Percentiles rank a stretch among this genome's conserved stretches.
Conservation (phyloP, 805 yeast species). For the Saturnispora serradocipensis region DNA sequence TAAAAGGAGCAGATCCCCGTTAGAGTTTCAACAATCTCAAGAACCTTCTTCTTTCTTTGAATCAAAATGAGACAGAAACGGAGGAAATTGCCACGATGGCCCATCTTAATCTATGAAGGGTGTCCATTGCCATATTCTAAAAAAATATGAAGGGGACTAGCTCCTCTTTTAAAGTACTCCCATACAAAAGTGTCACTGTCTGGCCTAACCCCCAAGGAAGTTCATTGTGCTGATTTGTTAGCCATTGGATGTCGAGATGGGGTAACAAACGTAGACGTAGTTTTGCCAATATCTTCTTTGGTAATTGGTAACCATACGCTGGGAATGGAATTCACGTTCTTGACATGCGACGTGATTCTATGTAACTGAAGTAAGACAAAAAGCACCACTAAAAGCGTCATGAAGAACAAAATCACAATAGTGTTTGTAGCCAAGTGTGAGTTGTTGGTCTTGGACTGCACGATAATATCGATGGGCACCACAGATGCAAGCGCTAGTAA, state of each 20-base stretch:
- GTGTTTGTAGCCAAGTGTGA: conserved; percentile 63
- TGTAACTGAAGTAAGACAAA: conserved; percentile 44
- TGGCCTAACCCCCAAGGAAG: conserved; percentile 46
- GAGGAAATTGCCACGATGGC: conserved; percentile 67
- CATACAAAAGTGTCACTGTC: conserved; percentile 30
- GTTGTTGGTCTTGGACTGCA: conserved; percentile 41
- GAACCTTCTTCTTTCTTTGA: conserved; percentile 27
- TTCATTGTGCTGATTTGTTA: conserved; percentile 43
- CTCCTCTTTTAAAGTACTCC: conserved; percentile 37
- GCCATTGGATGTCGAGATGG: conserved; percentile 52
- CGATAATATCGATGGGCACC: conserved; percentile 73
- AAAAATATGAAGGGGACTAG: conserved; percentile 7
- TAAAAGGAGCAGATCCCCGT: conserved; percentile 1
- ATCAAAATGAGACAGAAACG: conserved; percentile 44
- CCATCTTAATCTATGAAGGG: conserved; percentile 51
- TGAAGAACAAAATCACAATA: conserved; percentile 67
- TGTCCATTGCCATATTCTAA: conserved; percentile 51
- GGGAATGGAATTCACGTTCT: conserved; percentile 68
- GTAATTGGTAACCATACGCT: conserved; percentile 63
- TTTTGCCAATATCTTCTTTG: conserved; percentile 44
- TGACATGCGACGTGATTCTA: conserved; percentile 49
- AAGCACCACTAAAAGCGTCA: conserved; percentile 48
- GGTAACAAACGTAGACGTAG: conserved; percentile 16
- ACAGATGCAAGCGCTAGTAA: conserved; percentile 56
- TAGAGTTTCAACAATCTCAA: neutral